Conservation (phyloP, 345 rosid genomes). For the Populus pruinosa region DNA sequence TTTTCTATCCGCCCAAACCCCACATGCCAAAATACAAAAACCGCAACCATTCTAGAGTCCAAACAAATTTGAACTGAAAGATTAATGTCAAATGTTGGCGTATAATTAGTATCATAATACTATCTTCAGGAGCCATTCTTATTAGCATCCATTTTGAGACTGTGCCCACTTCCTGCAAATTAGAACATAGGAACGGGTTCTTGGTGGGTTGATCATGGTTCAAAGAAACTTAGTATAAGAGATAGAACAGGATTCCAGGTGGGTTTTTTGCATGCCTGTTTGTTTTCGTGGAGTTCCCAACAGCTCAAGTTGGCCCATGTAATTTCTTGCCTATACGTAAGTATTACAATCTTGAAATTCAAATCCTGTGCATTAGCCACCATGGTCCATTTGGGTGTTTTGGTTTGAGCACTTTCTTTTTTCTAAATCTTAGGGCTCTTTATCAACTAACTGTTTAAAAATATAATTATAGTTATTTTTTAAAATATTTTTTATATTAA, state of each 20-base stretch:
- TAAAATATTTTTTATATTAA: no score
- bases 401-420: neutral
- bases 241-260: neutral
- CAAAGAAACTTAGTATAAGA: no score
- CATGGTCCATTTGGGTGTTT: neutral
- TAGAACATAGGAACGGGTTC: no score
- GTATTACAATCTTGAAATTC: neutral
- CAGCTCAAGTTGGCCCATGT: neutral
- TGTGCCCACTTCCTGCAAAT: neutral
- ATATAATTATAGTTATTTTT: fast-evolving
- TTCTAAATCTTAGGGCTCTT: neutral
- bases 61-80: neutral
- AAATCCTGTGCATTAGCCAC: neutral
- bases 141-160: neutral
- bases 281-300: neutral
- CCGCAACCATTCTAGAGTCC: neutral
- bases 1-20: neutral
- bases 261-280: neutral
- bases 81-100: neutral
- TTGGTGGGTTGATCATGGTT: no score
- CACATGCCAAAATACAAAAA: neutral
- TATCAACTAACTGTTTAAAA: no score
- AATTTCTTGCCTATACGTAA: neutral
- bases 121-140: neutral
- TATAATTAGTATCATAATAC: neutral